Conservation (phyloP, 495 filamentous ascomycete species). For the Daldinia loculata region DNA sequence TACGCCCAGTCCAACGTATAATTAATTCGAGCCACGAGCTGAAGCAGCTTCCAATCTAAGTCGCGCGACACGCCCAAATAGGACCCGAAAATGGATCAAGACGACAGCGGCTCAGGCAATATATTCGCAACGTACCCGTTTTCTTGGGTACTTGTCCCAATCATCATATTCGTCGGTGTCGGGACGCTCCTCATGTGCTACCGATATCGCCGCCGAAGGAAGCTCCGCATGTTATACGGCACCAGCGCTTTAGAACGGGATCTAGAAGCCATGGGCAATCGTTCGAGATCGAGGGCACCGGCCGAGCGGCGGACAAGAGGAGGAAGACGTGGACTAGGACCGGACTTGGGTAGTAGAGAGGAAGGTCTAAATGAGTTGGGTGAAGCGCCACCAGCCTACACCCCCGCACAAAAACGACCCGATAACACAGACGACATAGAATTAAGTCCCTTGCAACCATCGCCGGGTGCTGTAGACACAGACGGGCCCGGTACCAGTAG, state of each 20-base stretch:
- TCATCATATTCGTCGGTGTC: conserved; percentile 41
- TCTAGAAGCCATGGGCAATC: conserved; percentile 35
- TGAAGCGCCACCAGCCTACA: conserved; percentile 66
- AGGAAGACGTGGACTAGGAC: conserved; percentile 21
- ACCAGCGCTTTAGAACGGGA: conserved; percentile 37
- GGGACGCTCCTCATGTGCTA: conserved; percentile 38
- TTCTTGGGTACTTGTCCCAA: conserved; percentile 42
- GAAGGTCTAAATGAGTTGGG: conserved; percentile 67
- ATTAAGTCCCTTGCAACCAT: conserved; percentile 39
- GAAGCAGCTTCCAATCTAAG: conserved; percentile 2
- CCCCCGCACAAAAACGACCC: conserved; percentile 40
- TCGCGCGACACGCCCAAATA: conserved; percentile 6
- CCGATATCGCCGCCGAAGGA: conserved; percentile 34
- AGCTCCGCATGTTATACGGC: conserved; percentile 36
- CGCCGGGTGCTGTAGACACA: conserved; percentile 16
- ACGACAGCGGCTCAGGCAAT: conserved; percentile 23
- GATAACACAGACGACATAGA: conserved; percentile 40
- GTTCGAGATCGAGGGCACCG: conserved; percentile 15
- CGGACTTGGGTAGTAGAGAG: conserved; percentile 41
- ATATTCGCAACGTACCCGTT: conserved; percentile 37
- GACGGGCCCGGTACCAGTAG: conserved; percentile 30
- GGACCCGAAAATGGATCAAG: conserved; percentile 23
- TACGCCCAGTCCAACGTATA: neutral
- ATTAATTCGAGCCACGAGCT: conserved; percentile 8
- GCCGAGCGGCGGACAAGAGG: conserved; percentile 28